A percentile compares a stretch with the other conserved stretches of the same genome.
Evolutionary conservation across 495 filamentous ascomycete species (phyloP).

Genomic region (Xylaria venustula): DNA sequence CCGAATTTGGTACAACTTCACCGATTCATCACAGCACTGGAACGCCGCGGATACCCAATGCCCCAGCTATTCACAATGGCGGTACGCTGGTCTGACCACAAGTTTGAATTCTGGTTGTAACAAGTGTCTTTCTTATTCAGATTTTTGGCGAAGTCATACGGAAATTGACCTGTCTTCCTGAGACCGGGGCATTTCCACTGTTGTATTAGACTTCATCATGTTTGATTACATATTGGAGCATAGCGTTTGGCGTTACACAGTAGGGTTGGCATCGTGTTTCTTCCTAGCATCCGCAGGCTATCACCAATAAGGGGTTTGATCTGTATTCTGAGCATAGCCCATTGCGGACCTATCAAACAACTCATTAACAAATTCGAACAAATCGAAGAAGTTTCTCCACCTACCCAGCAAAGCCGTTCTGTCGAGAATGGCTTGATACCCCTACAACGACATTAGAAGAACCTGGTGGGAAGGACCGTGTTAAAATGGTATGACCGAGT

Average conservation of each 20-base stretch:
- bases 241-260: conserved; percentile 18
- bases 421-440: neutral
- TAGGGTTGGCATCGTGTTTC: conserved; percentile 5
- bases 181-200: conserved; percentile 7
- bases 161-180: neutral
- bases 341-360: neutral
- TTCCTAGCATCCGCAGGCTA: conserved; percentile 7
- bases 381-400: neutral
- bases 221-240: conserved; percentile 10
- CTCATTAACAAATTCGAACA: neutral
- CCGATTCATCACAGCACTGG: conserved; percentile 41
- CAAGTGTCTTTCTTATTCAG: conserved; percentile 7
- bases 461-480: neutral
- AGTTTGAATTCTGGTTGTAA: neutral
- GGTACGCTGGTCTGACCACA: conserved; percentile 43
- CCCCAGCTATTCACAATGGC: conserved; percentile 51
- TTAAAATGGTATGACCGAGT: neutral
- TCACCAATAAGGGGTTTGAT: neutral
- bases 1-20: conserved; percentile 41
- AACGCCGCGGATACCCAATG: conserved; percentile 43
- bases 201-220: conserved; percentile 8
- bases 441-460: neutral
- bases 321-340: neutral
- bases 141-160: conserved; percentile 21
- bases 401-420: neutral